Evolutionary conservation across 768 basidiomycete genomes (phyloP).

Genomic region (Lactifluus piperatus): DNA sequence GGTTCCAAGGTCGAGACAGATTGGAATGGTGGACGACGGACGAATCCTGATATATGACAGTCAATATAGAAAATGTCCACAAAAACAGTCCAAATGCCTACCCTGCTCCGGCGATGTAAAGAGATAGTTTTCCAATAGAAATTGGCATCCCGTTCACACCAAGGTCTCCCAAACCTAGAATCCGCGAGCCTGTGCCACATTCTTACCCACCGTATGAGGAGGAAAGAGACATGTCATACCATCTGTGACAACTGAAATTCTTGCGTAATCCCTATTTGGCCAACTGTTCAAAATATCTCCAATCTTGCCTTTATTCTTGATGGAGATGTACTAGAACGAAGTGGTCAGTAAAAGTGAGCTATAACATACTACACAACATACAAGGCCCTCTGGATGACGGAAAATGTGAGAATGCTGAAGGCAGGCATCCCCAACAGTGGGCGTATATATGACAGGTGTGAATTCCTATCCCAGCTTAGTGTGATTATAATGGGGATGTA

Average conservation of each 20-base stretch:
- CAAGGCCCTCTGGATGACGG: constrained; percentile 63
- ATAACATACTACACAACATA: constrained; percentile 24
- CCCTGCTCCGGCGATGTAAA: constrained; percentile 90
- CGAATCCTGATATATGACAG: constrained; percentile 44
- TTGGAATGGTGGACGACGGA: constrained; percentile 70
- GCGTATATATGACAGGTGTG: constrained; percentile 83
- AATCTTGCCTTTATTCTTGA: constrained; percentile 79
- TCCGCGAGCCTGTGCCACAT: constrained; percentile 59
- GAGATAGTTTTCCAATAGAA: constrained; percentile 84
- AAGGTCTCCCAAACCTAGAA: constrained; percentile 81
- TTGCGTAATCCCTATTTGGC: constrained; percentile 64
- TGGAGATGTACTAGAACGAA: constrained; percentile 54
- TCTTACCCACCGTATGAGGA: not conserved
- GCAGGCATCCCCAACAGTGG: constrained; percentile 88
- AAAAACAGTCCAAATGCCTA: constrained; percentile 27
- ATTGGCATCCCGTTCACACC: constrained; percentile 84
- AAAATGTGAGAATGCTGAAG: constrained; percentile 75
- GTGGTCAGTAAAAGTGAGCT: not conserved
- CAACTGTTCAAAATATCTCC: constrained; percentile 60
- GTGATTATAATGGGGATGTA: not conserved
- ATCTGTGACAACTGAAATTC: constrained; percentile 90
- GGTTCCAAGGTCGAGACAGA: constrained; percentile 83
- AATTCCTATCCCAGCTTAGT: constrained; percentile 33
- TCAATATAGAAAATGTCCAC: not conserved
- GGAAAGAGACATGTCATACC: constrained; percentile 34